phyloP scores from a whole-genome alignment of 768 basidiomycete genomes.

The Hydnomerulius pinastri region DNA sequence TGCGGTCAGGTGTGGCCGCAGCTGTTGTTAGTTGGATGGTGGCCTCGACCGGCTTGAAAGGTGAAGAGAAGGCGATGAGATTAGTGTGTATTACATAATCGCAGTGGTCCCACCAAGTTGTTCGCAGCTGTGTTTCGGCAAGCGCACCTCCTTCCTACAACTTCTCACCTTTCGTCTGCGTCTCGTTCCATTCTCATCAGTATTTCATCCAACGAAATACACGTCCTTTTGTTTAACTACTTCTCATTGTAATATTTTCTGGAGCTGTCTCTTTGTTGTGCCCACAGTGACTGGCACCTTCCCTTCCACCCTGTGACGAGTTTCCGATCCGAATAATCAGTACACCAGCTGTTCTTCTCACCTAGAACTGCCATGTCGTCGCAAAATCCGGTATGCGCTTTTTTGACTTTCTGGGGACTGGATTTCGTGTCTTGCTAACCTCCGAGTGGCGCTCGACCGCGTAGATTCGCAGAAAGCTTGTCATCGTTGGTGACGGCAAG shows the following conservation, averaged over 20 bases:
- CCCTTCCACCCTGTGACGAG: slow-evolving; percentile 7
- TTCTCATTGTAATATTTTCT: slow-evolving; percentile 8
- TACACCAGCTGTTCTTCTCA: neutral
- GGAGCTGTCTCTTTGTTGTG: neutral
- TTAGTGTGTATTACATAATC: neutral
- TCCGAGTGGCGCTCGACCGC: slow-evolving; percentile 1
- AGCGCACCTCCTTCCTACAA: neutral
- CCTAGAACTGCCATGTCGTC: slow-evolving; percentile 40
- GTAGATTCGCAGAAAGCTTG: slow-evolving; percentile 92
- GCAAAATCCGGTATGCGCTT: slow-evolving; percentile 57
- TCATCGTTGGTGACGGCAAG: slow-evolving; percentile 95
- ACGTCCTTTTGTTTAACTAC: slow-evolving; percentile 6
- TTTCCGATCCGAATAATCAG: slow-evolving; percentile 21
- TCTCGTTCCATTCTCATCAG: slow-evolving; percentile 7
- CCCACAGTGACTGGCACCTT: slow-evolving; percentile 2
- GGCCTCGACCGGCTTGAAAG: neutral
- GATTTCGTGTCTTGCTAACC: neutral
- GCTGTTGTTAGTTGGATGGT: too few species aligned
- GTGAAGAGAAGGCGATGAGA: slow-evolving; percentile 1
- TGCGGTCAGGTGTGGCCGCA: neutral
- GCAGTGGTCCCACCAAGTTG: slow-evolving; percentile 1
- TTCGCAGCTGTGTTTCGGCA: slow-evolving; percentile 1
- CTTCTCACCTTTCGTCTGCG: neutral
- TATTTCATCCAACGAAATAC: slow-evolving; percentile 3
- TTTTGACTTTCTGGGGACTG: neutral